These are phyloP conservation scores for Solanum stenotomum DNA, from an alignment of 257 asterid species.

Conservation along the genomic window DNA sequence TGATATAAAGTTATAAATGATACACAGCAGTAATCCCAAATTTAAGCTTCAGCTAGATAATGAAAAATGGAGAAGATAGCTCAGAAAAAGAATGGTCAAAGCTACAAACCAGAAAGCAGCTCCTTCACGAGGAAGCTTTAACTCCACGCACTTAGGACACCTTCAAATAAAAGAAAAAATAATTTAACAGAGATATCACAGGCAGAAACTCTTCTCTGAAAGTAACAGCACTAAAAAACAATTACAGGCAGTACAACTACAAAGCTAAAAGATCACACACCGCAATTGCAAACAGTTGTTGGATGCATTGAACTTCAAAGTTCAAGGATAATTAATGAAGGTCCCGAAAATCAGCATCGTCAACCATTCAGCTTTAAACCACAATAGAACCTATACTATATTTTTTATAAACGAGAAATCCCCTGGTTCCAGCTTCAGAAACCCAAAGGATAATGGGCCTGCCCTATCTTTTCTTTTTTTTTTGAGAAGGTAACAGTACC, in stretches of 20 bases:
- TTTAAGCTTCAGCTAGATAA: background rate
- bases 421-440: background rate
- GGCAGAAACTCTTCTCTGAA: background rate
- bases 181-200: background rate
- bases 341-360: background rate
- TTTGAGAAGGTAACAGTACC: background rate
- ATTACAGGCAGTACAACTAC: background rate
- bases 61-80: background rate
- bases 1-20: background rate
- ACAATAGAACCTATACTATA: background rate
- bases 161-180: slow-evolving; percentile 18
- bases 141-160: slow-evolving; percentile 89
- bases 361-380: background rate
- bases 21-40: background rate
- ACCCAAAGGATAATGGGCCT: background rate
- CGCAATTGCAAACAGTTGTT: background rate
- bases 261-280: background rate
- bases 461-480: background rate
- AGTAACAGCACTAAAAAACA: background rate
- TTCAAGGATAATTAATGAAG: background rate
- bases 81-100: slow-evolving; percentile 1
- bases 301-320: background rate
- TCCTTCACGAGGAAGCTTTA: slow-evolving; percentile 91
- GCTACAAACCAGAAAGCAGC: slow-evolving; percentile 95
- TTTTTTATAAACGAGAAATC: background rate